Conservation (phyloP, 768 basidiomycete genomes). For the Tricholoma bakamatsutake region DNA sequence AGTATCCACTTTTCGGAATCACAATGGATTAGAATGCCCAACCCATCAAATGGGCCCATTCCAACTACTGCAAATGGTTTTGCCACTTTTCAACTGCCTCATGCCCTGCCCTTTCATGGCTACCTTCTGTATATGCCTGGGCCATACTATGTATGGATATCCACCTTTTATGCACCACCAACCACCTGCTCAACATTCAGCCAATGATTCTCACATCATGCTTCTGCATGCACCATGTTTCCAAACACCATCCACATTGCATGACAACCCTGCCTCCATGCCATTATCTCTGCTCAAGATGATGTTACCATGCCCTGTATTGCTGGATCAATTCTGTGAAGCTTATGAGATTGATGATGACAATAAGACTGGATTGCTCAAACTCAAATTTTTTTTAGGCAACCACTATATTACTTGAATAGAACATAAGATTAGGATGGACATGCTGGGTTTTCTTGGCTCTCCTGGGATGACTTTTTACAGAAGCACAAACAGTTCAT, state of each 20-base stretch:
- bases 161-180: slow-evolving; percentile 1
- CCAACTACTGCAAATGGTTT: not conserved
- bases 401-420: too few species aligned
- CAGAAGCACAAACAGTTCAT: too few species aligned
- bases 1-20: slow-evolving; percentile 1
- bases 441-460: too few species aligned
- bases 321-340: too few species aligned
- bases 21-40: not conserved
- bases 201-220: not conserved
- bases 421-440: too few species aligned
- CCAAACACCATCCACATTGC: not conserved
- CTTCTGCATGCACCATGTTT: not conserved
- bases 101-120: not conserved
- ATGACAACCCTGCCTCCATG: not conserved
- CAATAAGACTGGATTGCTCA: too few species aligned
- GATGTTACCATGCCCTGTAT: not conserved
- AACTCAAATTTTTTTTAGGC: too few species aligned
- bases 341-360: too few species aligned
- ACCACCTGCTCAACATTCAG: not conserved
- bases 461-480: too few species aligned
- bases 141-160: not conserved
- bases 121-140: not conserved
- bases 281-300: slow-evolving; percentile 2
- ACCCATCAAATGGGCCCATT: not conserved
- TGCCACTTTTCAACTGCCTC: not conserved